Conservation (phyloP, 2,329 filamentous ascomycete species). For the Aureobasidium lini region DNA sequence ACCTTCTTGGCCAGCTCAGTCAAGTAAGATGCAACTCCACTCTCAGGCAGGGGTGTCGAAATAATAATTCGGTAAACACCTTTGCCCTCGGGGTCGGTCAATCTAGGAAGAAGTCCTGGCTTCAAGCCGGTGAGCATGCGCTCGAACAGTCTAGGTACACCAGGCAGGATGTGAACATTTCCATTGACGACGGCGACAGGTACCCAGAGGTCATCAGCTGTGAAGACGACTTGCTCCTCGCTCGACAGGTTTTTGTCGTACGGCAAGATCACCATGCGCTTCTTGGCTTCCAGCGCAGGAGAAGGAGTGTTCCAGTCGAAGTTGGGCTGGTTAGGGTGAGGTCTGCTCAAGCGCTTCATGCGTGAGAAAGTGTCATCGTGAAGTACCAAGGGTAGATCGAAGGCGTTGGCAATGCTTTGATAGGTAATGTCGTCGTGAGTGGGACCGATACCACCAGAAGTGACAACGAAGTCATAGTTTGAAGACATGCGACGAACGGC, state of each 20-base stretch:
- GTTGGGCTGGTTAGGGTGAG: conserved; percentile 61
- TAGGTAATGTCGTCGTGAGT: conserved; percentile 99
- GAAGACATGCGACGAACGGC: conserved; percentile 79
- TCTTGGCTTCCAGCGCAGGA: conserved; percentile 67
- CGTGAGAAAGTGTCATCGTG: conserved; percentile 69
- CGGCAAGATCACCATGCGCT: conserved; percentile 86
- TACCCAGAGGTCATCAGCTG: conserved; percentile 79
- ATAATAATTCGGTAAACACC: conserved; percentile 72
- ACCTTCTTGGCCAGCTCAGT: conserved; percentile 70
- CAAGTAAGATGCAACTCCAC: conserved; percentile 72
- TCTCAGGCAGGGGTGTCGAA: conserved; percentile 82
- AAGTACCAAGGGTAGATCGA: conserved; percentile 65
- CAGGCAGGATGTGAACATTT: conserved; percentile 88
- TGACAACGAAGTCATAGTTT: conserved; percentile 90
- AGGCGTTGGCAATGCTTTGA: conserved; percentile 84
- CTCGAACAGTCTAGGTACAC: conserved; percentile 80
- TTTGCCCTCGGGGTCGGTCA: conserved; percentile 74
- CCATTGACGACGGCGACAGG: conserved; percentile 83
- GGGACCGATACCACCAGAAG: conserved; percentile 89
- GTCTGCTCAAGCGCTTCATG: conserved; percentile 76
- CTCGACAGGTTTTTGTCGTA: conserved; percentile 56
- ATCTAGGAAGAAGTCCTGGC: conserved; percentile 58
- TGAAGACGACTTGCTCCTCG: conserved; percentile 69
- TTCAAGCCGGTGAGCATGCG: conserved; percentile 69
- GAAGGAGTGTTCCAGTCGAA: conserved; percentile 84